Evolutionary conservation across 2,329 filamentous ascomycete genomes (phyloP), one percentile per base, ranked within the genome.

Genomic region (Aspergillus udagawae): DNA sequence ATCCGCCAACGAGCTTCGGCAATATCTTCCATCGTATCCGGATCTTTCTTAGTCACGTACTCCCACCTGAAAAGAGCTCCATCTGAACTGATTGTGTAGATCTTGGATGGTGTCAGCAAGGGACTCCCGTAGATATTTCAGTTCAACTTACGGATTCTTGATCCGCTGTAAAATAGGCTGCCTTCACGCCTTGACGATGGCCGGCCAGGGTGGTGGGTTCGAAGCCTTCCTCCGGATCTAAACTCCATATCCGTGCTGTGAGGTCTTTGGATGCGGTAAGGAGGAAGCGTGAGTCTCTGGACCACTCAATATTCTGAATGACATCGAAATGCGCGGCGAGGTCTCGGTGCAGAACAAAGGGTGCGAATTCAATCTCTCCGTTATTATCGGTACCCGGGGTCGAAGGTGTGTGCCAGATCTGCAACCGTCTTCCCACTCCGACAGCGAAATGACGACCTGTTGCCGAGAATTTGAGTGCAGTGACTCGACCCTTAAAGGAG

Each of bases 61-160:
- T 90, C 87, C 94, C 94, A 99, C 62, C 90, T 85, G 68, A 97
- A 97, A 0, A 97, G 83, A 2, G 94, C 92, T n/a, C 94, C 95
- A 73, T 99, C 95, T 73, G 95, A 95, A 76, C 93, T 97, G 62
- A 96, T 86, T 0, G 94, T 97, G 72, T 94, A 99, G 54, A 99
- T 96, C 51, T 80, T 64, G 12, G 4, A 38, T 27, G 17, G 3
- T 9, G 47, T 70, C 60, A 71, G 63, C 44, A 44, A 38, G 20
- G 29, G 6, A 7, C 3, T 44, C 52, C 23, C 14, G 51, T 21
- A 21, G n/a, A 35, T 17, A 17, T 23, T 38, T 28, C 29, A 35
- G n/a, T 23, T 12, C 21, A 17, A 69, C 75, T 63, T 65, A 81
- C 78, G 47, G 86, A 91, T 76, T 99, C 95, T 72, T 99, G 94